These are phyloP conservation scores for Stemphylium beticola DNA, from an alignment of 2,329 filamentous ascomycete species.

Conservation along the genomic window DNA sequence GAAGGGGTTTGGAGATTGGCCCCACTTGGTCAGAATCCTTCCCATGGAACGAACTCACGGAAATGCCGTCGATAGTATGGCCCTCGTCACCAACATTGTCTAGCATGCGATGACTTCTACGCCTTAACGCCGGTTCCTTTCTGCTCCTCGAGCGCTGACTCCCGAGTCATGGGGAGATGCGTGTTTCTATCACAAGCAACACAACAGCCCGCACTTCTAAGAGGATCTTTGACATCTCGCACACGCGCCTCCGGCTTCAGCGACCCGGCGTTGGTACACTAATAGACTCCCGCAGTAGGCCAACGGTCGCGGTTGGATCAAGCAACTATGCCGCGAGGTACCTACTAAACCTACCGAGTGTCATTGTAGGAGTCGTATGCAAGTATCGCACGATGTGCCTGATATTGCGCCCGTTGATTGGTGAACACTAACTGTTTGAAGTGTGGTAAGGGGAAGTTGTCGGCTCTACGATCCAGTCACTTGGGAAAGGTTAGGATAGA, in stretches of 20 bases:
- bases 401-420: background rate
- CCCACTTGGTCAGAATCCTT: conserved; percentile 25
- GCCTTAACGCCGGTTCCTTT: conserved; percentile 2
- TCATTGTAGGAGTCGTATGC: conserved; percentile 6
- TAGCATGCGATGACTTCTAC: background rate
- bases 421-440: background rate
- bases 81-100: conserved; percentile 2
- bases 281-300: conserved; percentile 21
- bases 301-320: conserved; percentile 22
- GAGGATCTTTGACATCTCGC: background rate
- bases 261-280: conserved; percentile 20
- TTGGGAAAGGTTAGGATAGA: background rate
- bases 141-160: conserved; percentile 1
- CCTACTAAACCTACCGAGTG: background rate
- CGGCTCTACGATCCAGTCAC: background rate
- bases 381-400: conserved; percentile 10
- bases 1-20: conserved; percentile 21
- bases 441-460: background rate
- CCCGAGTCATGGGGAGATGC: background rate
- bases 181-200: background rate
- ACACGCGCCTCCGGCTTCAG: background rate
- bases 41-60: conserved; percentile 30
- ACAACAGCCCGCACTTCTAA: background rate
- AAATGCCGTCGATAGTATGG: conserved; percentile 22
- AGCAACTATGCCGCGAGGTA: conserved; percentile 5